A percentile compares a stretch with the other conserved stretches of the same genome.
Conservation (phyloP, 768 basidiomycete species). For the Tremella mesenterica region DNA sequence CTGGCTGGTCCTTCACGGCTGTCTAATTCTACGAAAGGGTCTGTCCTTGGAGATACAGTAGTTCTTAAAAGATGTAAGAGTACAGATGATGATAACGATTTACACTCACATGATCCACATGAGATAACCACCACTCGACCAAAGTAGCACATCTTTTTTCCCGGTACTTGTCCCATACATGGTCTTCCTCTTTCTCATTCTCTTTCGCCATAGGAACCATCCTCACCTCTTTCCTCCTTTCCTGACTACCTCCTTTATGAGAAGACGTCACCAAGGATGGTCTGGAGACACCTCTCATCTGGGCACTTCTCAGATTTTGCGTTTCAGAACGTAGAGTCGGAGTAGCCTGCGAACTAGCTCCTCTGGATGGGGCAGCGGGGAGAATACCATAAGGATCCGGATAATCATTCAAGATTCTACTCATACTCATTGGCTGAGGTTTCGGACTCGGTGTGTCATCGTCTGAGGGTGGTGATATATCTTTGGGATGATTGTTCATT, state of each 20-base stretch:
- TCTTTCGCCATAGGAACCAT: constrained; percentile 1
- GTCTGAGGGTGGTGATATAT: neutral
- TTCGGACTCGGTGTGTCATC: neutral
- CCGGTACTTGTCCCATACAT: constrained; percentile 14
- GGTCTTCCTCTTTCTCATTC: neutral
- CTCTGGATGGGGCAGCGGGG: neutral
- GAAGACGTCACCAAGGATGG: neutral
- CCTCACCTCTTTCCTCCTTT: neutral
- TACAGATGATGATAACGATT: neutral
- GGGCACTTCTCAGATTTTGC: neutral
- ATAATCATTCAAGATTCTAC: constrained; percentile 7
- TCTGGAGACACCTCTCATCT: neutral
- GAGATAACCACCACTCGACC: constrained; percentile 23
- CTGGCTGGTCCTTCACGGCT: neutral
- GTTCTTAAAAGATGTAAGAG: too few species aligned
- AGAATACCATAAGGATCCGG: constrained; percentile 31
- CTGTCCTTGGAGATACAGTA: too few species aligned
- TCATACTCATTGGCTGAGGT: neutral
- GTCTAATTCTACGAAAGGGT: too few species aligned
- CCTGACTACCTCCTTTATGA: neutral
- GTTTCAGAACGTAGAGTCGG: neutral
- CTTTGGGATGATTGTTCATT: neutral
- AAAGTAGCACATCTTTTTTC: constrained; percentile 16
- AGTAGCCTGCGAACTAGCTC: constrained; percentile 1
- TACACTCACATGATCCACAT: constrained; percentile 32